Base-by-base conservation (phyloP, 2,329 filamentous ascomycete genomes). In the Xylariaceae sp. region DNA sequence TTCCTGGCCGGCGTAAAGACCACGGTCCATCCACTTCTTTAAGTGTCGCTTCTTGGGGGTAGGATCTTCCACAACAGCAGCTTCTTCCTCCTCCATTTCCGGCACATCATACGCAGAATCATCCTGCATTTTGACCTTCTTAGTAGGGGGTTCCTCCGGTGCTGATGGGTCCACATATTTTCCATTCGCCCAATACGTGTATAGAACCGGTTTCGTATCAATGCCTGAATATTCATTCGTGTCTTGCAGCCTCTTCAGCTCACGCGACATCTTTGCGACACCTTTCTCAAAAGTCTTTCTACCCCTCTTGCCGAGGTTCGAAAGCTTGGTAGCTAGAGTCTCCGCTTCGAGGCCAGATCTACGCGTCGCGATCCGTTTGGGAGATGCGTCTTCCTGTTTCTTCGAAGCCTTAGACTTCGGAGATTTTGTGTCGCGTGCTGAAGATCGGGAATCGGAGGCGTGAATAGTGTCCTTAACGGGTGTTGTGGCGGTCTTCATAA, bases 1-100 rank as follows among this genome's bases (percentile, higher is more conserved):
- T 26, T 87, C 81, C 72, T 97, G 94, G 24, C 95, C 95, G 0
- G 91, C 88, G 69, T 96, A 98, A 12, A 98, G 80, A 8, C 94
- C 95, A 71, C 92, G 90, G 49, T 82, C 80, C 51, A 96, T 79
- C 84, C 90, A 98, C 64, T 87, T 87, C 78, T 96, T 96, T 48
- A 79, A 75, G 33, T 78, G 80, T 53, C 82, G 77, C 62, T 77
- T 74, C 60, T 74, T 77, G 23, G 73, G 67, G 11, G 62, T 64
- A 9, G 73, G 69, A 6, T 72, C 65, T 21, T 75, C 73, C 65
- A 82, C 67, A 60, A 70, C 55, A 52, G 67, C 67, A 60, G 70
- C 55, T 51, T 66, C 24, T 49, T 69, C 47, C 34, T 69, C 79
- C 47, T 70, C 62, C 44, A 78, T 44, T 29, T 64, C 64, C 2